Evolutionary conservation across 805 yeast genomes (phyloP).

Genomic region (Zygotorulaspora chibaensis): DNA sequence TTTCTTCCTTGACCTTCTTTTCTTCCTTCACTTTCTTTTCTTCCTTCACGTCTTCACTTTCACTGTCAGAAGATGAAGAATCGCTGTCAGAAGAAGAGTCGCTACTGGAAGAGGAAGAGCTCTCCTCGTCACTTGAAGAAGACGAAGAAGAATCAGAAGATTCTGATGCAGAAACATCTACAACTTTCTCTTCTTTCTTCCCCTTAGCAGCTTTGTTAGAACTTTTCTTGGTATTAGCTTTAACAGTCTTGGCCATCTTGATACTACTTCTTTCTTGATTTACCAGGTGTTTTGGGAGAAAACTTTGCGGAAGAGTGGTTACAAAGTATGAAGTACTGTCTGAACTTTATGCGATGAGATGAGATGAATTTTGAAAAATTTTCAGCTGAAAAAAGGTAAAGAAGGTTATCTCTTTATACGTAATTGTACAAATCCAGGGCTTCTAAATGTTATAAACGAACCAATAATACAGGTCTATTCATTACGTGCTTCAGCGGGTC

Average conservation of each 20-base stretch:
- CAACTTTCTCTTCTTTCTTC: slow-evolving; percentile 24
- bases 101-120: slow-evolving; percentile 16
- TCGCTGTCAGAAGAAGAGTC: slow-evolving; percentile 15
- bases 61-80: slow-evolving; percentile 11
- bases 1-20: slow-evolving; percentile 4
- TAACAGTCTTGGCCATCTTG: slow-evolving; percentile 23
- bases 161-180: slow-evolving; percentile 16
- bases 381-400: slow-evolving; percentile 5
- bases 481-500: too few species aligned
- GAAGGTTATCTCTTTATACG: neutral
- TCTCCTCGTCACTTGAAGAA: slow-evolving; percentile 13
- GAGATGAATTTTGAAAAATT: slow-evolving; percentile 15
- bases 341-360: slow-evolving; percentile 13
- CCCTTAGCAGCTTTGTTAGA: slow-evolving; percentile 27
- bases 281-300: neutral
- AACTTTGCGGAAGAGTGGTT: neutral
- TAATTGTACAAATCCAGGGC: neutral
- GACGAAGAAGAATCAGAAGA: slow-evolving; percentile 15
- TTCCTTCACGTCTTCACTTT: neutral
- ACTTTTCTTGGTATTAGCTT: slow-evolving; percentile 29
- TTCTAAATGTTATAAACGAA: too few species aligned
- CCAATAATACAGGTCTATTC: too few species aligned
- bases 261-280: neutral
- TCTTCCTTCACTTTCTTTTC: slow-evolving; percentile 7
- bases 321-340: neutral